Evolutionary conservation across 75 land plant species (phyloP).

Genomic region (Sequoia sempervirens): DNA sequence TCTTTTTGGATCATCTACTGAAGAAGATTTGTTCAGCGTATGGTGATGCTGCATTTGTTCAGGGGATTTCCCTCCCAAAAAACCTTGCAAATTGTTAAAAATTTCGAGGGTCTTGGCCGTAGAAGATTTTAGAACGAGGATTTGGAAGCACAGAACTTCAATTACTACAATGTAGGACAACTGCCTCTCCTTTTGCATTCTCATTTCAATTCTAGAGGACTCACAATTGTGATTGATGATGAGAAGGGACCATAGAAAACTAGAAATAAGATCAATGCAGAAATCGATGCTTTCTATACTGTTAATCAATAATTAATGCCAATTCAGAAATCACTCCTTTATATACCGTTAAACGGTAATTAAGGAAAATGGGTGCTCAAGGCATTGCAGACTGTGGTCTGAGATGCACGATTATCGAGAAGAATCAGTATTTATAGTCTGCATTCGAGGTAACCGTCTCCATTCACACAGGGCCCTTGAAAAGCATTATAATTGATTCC

Average conservation of each 20-base stretch:
- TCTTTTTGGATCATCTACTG: neutral
- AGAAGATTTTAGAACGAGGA: neutral
- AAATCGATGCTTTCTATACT: neutral
- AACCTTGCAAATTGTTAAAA: neutral
- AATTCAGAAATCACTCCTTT: neutral
- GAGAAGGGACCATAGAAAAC: neutral
- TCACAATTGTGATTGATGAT: neutral
- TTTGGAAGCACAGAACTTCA: neutral
- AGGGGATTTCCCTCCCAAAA: neutral
- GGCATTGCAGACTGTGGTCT: too few relatives aligned
- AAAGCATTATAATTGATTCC: neutral
- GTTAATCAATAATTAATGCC: neutral
- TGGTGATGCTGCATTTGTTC: neutral
- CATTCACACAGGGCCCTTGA: neutral
- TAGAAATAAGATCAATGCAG: neutral
- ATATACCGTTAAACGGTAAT: too few relatives aligned
- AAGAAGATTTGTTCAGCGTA: neutral
- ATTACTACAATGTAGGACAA: neutral
- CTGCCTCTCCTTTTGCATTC: neutral
- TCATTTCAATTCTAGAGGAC: neutral
- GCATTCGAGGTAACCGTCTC: neutral
- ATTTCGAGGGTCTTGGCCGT: neutral
- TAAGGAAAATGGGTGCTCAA: too few relatives aligned
- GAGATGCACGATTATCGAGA: too few relatives aligned
- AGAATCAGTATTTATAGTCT: neutral